Evolutionary conservation across 305 asterid species (phyloP).

Genomic region (Fraxinus angustifolia): DNA sequence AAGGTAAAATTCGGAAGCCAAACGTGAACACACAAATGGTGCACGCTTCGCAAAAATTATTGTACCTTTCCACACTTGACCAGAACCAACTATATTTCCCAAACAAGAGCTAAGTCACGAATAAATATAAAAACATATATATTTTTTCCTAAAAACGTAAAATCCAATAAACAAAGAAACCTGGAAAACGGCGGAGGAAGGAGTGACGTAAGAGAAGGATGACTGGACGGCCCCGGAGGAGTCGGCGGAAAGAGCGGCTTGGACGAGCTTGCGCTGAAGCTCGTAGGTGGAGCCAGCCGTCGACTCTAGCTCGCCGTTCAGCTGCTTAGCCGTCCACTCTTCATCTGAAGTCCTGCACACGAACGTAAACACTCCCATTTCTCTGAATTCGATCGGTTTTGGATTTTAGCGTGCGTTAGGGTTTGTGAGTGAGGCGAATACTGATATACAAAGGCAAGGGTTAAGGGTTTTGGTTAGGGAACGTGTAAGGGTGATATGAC

Average conservation of each 20-base stretch:
- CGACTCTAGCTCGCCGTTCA: slow-evolving; percentile 51
- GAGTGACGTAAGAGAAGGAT: slow-evolving; percentile 49
- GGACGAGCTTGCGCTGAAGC: slow-evolving; percentile 61
- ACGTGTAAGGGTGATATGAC: neutral
- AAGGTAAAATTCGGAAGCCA: neutral
- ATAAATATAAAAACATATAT: neutral
- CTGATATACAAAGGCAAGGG: neutral
- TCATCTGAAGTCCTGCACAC: slow-evolving; percentile 41
- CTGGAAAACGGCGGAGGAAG: slow-evolving; percentile 61
- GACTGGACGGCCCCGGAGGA: slow-evolving; percentile 58
- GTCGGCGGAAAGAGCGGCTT: slow-evolving; percentile 44
- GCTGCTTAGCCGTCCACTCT: slow-evolving; percentile 54
- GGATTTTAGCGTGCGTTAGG: neutral
- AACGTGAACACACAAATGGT: neutral
- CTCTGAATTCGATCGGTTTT: neutral
- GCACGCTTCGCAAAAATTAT: neutral
- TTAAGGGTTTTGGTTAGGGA: neutral
- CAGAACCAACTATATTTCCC: neutral
- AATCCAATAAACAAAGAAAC: slow-evolving; percentile 11
- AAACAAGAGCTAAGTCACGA: neutral
- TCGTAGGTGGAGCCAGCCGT: slow-evolving; percentile 39
- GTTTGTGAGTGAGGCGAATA: neutral
- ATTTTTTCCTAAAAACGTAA: too few species aligned
- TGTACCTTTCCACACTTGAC: neutral
- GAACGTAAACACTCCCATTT: slow-evolving; percentile 64